Evolutionary conservation across 768 basidiomycete species (phyloP).

Genomic region (Sarcomyxa edulis): DNA sequence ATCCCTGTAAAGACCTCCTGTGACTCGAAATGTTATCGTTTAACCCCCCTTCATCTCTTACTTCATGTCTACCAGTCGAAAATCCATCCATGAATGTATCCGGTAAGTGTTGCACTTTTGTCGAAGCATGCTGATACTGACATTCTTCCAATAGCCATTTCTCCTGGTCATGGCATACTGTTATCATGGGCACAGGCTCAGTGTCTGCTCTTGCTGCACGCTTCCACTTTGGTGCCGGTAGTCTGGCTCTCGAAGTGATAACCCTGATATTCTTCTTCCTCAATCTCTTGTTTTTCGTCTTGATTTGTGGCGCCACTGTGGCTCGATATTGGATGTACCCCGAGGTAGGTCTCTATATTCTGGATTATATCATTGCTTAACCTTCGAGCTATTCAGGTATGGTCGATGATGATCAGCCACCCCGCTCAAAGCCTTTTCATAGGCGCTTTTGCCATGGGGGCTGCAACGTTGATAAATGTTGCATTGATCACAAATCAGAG

Average conservation of each 20-base stretch:
- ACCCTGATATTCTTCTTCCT: constrained; percentile 53
- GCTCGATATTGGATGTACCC: constrained; percentile 52
- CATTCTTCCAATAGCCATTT: constrained; percentile 26
- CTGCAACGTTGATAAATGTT: constrained; percentile 50
- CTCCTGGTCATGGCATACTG: constrained; percentile 50
- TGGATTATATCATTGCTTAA: not conserved
- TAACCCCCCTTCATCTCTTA: too few species aligned
- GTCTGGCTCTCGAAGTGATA: constrained; percentile 27
- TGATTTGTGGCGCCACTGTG: constrained; percentile 39
- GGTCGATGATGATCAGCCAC: constrained; percentile 41
- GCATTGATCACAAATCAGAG: constrained; percentile 37
- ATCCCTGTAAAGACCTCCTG: too few species aligned
- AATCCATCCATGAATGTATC: constrained; percentile 28
- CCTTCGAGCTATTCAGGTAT: constrained; percentile 15
- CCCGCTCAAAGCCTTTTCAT: constrained; percentile 39
- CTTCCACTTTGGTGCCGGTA: constrained; percentile 42
- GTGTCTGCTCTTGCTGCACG: constrained; percentile 39
- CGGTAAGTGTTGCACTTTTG: constrained; percentile 15
- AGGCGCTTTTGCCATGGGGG: constrained; percentile 56
- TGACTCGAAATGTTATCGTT: too few species aligned
- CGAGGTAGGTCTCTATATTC: constrained; percentile 24
- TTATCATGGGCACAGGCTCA: constrained; percentile 52
- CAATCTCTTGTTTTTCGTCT: constrained; percentile 48
- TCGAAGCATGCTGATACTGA: not conserved
- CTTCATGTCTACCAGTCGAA: constrained; percentile 15